Percentiles rank a stretch among this genome's conserved stretches.
Evolutionary conservation across 495 filamentous ascomycete species (phyloP).

Genomic region (Sphaerosporella brunnea): DNA sequence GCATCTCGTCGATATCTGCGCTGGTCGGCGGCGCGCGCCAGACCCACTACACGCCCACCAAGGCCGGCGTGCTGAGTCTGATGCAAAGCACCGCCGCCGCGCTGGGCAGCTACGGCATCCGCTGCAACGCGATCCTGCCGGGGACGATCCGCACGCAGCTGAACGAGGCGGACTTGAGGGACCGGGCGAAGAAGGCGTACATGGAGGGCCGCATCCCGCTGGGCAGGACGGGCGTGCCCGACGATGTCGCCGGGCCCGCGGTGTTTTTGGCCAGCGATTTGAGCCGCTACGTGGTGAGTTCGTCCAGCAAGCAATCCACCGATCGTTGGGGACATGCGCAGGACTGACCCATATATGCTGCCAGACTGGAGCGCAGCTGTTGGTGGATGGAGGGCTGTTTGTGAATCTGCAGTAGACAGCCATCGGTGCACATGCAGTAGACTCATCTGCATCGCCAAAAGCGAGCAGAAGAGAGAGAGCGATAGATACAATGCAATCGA

Average conservation of each 20-base stretch:
- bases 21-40: slow-evolving; percentile 68
- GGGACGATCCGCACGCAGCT: slow-evolving; percentile 75
- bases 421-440: too few relatives aligned
- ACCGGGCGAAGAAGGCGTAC: slow-evolving; percentile 53
- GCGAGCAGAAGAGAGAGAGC: too few relatives aligned
- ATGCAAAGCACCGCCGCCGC: slow-evolving; percentile 77
- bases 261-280: slow-evolving; percentile 73
- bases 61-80: slow-evolving; percentile 63
- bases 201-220: slow-evolving; percentile 76
- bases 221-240: slow-evolving; percentile 49
- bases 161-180: slow-evolving; percentile 62
- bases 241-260: slow-evolving; percentile 63
- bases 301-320: slow-evolving; percentile 1
- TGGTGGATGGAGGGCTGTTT: slow-evolving; percentile 71
- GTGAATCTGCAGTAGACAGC: slow-evolving; percentile 42
- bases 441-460: too few relatives aligned
- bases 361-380: slow-evolving; percentile 64
- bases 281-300: slow-evolving; percentile 43
- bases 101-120: slow-evolving; percentile 53
- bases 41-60: slow-evolving; percentile 81
- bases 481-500: too few relatives aligned
- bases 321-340: background rate
- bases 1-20: slow-evolving; percentile 63
- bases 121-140: slow-evolving; percentile 73
- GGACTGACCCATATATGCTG: too few relatives aligned